A percentile compares a stretch with the other conserved stretches of the same genome.
phyloP scores from a whole-genome alignment of 805 yeast genomes.

The Limtongia smithiae region DNA sequence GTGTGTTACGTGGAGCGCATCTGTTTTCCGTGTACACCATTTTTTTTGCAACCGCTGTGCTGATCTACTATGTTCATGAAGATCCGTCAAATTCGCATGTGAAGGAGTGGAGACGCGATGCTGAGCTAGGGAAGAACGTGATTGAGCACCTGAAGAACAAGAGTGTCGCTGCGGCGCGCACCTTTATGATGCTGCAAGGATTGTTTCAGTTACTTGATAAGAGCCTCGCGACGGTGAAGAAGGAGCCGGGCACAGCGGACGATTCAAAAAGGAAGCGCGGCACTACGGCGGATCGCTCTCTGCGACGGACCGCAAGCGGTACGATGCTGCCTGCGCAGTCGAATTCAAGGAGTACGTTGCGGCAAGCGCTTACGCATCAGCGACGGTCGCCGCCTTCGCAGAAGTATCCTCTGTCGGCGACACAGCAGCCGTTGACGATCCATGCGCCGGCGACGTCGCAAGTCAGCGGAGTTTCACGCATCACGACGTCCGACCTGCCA shows the following conservation, averaged over 20 bases:
- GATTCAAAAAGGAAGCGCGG: slow-evolving; percentile 23
- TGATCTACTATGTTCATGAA: slow-evolving; percentile 73
- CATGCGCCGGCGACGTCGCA: too few relatives aligned
- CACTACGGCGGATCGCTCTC: background rate
- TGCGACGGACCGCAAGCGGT: slow-evolving; percentile 7
- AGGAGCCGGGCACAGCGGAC: slow-evolving; percentile 6
- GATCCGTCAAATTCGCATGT: slow-evolving; percentile 35
- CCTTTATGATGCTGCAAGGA: slow-evolving; percentile 55
- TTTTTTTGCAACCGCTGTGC: slow-evolving; percentile 82
- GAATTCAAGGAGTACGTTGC: too few relatives aligned
- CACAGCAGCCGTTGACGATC: too few relatives aligned
- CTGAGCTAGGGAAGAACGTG: slow-evolving; percentile 75
- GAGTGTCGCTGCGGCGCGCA: slow-evolving; percentile 73
- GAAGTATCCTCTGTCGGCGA: too few relatives aligned
- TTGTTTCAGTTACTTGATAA: slow-evolving; percentile 35
- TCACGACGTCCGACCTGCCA: too few relatives aligned
- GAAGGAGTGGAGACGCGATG: slow-evolving; percentile 60
- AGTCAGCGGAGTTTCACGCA: too few relatives aligned
- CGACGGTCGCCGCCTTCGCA: too few relatives aligned
- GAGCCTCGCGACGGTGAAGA: slow-evolving; percentile 21
- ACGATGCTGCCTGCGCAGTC: background rate
- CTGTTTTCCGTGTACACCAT: slow-evolving; percentile 91
- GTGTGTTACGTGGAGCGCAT: slow-evolving; percentile 75
- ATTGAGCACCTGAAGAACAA: slow-evolving; percentile 67
- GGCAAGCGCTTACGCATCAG: too few relatives aligned